Evolutionary conservation across 2,329 filamentous ascomycete genomes (phyloP), one percentile per base, ranked within the genome.

Genomic region (Didymella keratinophila): DNA sequence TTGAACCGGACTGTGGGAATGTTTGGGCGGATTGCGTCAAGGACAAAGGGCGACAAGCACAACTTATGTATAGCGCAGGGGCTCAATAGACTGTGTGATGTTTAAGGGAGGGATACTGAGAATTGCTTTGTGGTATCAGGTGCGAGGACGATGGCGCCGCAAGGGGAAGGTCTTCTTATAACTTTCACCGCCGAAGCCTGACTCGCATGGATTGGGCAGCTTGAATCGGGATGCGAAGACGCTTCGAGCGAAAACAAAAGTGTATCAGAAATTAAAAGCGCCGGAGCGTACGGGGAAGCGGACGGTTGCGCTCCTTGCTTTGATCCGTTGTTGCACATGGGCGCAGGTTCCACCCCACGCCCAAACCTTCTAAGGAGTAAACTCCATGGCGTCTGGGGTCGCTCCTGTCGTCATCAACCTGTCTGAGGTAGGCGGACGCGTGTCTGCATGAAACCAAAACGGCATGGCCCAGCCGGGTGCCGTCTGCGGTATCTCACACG

Each of bases 231-330:
- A 32, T 44, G 52, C 48, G 51, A 47, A 56, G 58, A 67, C 62
- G 66, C 61, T 66, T 71, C 62, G 60, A 68, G 66, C 57, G 58
- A 74, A 70, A 71, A 66, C 58, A 65, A 72, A 71, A 66, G 58
- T 45, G 41, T 50, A 49, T 46, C 56, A 50, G 50, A 27, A 27
- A 63, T 65, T 48, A 56, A 60, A 59, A 51, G 62, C 55, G 56
- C 57, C 60, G 69, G 63, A 48, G 56, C 63, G 44, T 42, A 65
- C 68, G 70, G 68, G 65, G 69, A 65, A 66, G 65, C 67, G 72
- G 69, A 71, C 65, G 68, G 63, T 58, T 66, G 70, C 63, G 63
- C 71, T 70, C 70, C 68, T 71, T 73, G 67, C 67, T 64, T 69
- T 43, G 58, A 53, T 68, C 64, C 64, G 67, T 65, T 65, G 71